Percentiles rank a stretch among this genome's conserved stretches.
These are phyloP conservation scores for Pichia cephalocereana DNA, from an alignment of 805 yeast genomes.

Conservation along the genomic window DNA sequence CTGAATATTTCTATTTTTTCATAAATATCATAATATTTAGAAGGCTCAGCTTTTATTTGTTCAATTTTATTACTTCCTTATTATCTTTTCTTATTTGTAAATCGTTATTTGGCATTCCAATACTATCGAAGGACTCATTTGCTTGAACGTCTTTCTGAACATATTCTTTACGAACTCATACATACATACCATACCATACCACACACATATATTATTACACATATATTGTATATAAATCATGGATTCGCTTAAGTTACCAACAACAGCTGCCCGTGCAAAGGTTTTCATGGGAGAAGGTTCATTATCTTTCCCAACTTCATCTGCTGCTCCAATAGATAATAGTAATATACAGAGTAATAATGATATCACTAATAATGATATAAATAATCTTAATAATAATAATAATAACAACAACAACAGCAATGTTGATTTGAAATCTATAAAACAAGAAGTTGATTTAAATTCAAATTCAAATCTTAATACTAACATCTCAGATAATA, in stretches of 20 bases:
- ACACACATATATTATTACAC: not conserved
- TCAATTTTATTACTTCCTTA: too few species aligned
- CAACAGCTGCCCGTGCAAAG: constrained; percentile 69
- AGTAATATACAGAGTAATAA: not conserved
- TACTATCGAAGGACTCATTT: constrained; percentile 2
- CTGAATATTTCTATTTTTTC: too few species aligned
- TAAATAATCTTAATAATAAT: not conserved
- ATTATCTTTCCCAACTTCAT: constrained; percentile 43
- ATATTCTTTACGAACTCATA: not conserved
- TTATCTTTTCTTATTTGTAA: too few species aligned
- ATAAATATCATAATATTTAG: not conserved
- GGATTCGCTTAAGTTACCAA: constrained; percentile 71
- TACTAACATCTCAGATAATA: not conserved
- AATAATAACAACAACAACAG: not conserved
- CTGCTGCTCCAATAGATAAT: not conserved
- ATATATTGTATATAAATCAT: constrained; percentile 23
- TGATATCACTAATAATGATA: not conserved
- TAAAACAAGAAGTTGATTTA: constrained; percentile 13
- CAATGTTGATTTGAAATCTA: constrained; percentile 6
- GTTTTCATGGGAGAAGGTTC: constrained; percentile 63
- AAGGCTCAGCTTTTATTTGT: not conserved
- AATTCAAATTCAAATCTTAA: constrained; percentile 7
- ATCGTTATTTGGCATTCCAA: too few species aligned
- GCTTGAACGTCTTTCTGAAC: constrained; percentile 2
- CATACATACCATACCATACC: constrained; percentile 1